Evolutionary conservation across 305 asterid genomes (phyloP).

Genomic region (Plantago rigida): DNA sequence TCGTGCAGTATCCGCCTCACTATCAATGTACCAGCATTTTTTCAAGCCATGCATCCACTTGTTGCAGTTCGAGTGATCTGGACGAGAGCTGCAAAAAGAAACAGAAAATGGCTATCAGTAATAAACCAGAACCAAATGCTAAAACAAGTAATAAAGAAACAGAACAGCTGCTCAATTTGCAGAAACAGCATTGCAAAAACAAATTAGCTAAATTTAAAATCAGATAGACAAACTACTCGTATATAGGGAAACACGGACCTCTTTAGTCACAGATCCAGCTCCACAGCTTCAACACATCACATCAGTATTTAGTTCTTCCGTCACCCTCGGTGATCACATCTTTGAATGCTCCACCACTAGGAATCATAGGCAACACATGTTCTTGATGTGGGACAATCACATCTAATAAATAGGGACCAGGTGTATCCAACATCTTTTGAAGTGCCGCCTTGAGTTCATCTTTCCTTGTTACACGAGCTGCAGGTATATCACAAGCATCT

Average conservation of each 20-base stretch:
- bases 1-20: no score
- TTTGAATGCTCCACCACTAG: slow-evolving; percentile 51
- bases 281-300: background rate
- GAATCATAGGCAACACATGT: slow-evolving; percentile 62
- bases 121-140: no score
- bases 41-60: no score
- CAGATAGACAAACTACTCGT: no score
- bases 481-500: slow-evolving; percentile 50
- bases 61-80: no score
- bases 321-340: slow-evolving; percentile 55
- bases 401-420: slow-evolving; percentile 51
- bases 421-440: slow-evolving; percentile 49
- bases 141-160: no score
- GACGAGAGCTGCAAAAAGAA: no score
- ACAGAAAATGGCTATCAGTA: no score
- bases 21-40: no score
- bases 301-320: slow-evolving; percentile 36
- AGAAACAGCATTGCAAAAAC: slow-evolving; percentile 10
- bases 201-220: background rate
- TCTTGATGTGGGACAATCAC: slow-evolving; percentile 60
- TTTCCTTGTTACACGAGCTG: slow-evolving; percentile 39
- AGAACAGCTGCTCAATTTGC: no score
- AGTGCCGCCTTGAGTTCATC: slow-evolving; percentile 37
- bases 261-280: background rate
- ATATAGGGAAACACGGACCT: slow-evolving; percentile 4